Percentiles rank a stretch among this genome's conserved stretches.
Conservation (phyloP, 1,139 yeast species). For the Hansenula anomala region DNA sequence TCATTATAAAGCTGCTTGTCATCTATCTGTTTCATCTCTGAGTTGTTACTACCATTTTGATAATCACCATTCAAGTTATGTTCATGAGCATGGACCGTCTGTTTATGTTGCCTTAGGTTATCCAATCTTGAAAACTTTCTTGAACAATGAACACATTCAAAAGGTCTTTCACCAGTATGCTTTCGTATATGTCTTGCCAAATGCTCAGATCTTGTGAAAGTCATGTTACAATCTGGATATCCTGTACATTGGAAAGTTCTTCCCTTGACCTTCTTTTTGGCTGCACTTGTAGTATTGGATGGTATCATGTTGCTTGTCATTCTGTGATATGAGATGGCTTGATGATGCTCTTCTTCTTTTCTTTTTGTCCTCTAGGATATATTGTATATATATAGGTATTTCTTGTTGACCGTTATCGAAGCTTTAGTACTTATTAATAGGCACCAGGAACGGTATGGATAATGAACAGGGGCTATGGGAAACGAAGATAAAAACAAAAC, state of each 20-base stretch:
- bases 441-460: not conserved
- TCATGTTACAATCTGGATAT: constrained; percentile 82
- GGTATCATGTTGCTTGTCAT: not conserved
- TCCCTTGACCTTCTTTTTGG: constrained; percentile 46
- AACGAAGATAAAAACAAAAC: too few species aligned
- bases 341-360: too few species aligned
- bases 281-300: not conserved
- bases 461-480: too few species aligned
- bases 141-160: constrained; percentile 78
- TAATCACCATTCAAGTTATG: constrained; percentile 20
- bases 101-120: constrained; percentile 87
- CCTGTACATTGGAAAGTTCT: constrained; percentile 83
- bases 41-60: not conserved
- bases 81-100: constrained; percentile 86
- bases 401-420: too few species aligned
- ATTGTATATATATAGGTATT: too few species aligned
- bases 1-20: too few species aligned
- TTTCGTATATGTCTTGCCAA: constrained; percentile 88
- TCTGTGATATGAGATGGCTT: not conserved
- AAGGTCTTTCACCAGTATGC: constrained; percentile 95
- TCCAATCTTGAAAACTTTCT: constrained; percentile 81
- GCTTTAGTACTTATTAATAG: not conserved
- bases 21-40: too few species aligned
- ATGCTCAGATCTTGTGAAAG: constrained; percentile 68
- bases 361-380: not conserved